These are phyloP conservation scores for Kokia cookei DNA, from an alignment of 441 rosid species.

Conservation along the genomic window DNA sequence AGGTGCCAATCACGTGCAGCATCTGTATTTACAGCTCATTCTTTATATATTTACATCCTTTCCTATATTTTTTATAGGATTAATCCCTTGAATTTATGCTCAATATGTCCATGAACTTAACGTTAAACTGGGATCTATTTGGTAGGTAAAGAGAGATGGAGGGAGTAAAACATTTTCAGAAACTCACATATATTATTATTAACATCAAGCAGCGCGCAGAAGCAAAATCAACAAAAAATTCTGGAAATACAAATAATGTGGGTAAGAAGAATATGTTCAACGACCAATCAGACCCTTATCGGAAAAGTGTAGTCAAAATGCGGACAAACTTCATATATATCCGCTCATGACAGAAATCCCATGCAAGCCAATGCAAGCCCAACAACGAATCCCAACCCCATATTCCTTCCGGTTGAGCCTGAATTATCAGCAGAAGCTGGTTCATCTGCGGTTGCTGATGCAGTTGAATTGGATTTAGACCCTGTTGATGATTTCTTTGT, in stretches of 20 bases:
- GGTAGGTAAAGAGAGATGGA: neutral
- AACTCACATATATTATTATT: neutral
- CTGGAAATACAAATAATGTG: neutral
- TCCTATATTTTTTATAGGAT: neutral
- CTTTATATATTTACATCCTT: neutral
- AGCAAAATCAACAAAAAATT: neutral
- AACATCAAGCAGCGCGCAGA: neutral
- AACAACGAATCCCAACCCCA: slow-evolving; percentile 20
- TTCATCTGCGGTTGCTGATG: slow-evolving; percentile 11
- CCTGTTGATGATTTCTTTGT: neutral
- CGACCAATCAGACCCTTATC: neutral
- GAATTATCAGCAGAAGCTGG: slow-evolving; percentile 10
- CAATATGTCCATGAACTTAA: neutral
- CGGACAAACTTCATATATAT: neutral
- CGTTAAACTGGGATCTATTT: neutral
- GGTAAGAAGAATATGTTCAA: neutral
- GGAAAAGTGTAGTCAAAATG: neutral
- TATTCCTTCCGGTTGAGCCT: slow-evolving; percentile 11
- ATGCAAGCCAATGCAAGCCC: slow-evolving; percentile 32
- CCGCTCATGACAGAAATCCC: slow-evolving; percentile 24
- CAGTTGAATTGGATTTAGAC: neutral
- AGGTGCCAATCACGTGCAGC: neutral
- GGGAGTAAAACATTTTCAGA: neutral
- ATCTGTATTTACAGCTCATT: neutral
- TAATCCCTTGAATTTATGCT: no score